Base-by-base conservation (phyloP, 2,329 filamentous ascomycete species). In the Ploettnerulaceae sp. region DNA sequence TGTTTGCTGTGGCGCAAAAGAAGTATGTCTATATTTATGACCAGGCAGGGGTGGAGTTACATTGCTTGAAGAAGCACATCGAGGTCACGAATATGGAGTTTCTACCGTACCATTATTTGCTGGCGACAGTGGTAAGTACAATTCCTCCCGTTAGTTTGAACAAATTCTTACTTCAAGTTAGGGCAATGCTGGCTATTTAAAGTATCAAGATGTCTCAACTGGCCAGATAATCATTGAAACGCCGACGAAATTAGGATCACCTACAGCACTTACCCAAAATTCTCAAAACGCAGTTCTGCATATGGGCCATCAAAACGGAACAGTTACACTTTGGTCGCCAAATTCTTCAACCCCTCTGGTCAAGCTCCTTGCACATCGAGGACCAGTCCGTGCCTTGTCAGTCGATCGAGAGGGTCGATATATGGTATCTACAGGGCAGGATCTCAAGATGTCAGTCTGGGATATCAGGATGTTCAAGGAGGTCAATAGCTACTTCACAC, bases 21-120 rank as follows among this genome's bases (percentile, higher is more conserved):
- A 93, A 91, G 69, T 85, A 93, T 58, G 87, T 93, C 54, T 98
- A 95, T 70, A 96, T 98, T 55, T 98, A 98, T 71, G 93, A 96
- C 61, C 76, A 81, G 47, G 79, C 87, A 47, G 93, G 93, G 41
- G 86, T 96, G 15, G 93, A 98, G 69, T 71, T 98, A 45, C 93
- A 98, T 66, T 90, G 87, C 64, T 70, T 98, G 62, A 83, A 82
- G 67, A 93, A 93, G 66, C 91, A 95, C 64, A 79, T 87, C 52
- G 93, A 98, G 66, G 87, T 94, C 11, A 85, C 86, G 9, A 84
- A 94, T 66, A 89, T 98, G 76, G 89, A 97, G 67, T 98, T 96
- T 64, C 72, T 97, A 11, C 91, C 91, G 0, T 97, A 96, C 64
- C 93, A 98, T 66, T 98, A 95, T 66, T 79, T 98, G 32, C 75